Evolutionary conservation across 352 stramenopile genomes (phyloP).

Genomic region (Pythium insidiosum): DNA sequence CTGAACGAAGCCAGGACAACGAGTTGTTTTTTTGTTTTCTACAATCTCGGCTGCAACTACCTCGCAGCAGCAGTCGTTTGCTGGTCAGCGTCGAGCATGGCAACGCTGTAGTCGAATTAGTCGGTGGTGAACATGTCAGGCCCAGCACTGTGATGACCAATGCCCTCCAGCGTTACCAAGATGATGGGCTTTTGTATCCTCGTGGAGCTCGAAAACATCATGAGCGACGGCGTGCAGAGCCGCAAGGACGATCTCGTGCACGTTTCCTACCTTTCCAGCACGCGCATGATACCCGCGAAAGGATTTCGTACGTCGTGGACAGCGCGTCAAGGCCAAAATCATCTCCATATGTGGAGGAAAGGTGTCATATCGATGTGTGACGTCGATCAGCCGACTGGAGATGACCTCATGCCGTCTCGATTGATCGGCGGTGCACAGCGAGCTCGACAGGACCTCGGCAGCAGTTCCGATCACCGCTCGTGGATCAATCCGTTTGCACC

Average conservation of each 20-base stretch:
- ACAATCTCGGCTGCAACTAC: too few species aligned
- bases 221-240: constrained; percentile 30
- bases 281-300: constrained; percentile 84
- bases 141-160: too few species aligned
- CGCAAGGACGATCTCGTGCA: constrained; percentile 93
- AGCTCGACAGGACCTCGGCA: constrained; percentile 35
- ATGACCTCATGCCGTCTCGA: constrained; percentile 92
- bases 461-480: constrained; percentile 42
- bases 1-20: too few species aligned
- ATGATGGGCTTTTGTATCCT: constrained; percentile 97
- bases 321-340: constrained; percentile 96
- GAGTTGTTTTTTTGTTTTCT: too few species aligned
- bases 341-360: constrained; percentile 89
- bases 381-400: constrained; percentile 93
- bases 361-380: constrained; percentile 96
- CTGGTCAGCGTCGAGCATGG: too few species aligned
- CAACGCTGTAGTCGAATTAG: too few species aligned
- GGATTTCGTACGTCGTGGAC: constrained; percentile 76
- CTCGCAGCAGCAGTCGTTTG: too few species aligned
- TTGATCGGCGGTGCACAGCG: constrained; percentile 49
- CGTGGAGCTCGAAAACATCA: constrained; percentile 85
- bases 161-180: constrained; percentile 89
- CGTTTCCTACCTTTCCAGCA: constrained; percentile 88
- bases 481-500: constrained; percentile 85
- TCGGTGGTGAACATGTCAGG: too few species aligned